Evolutionary conservation across 441 rosid genomes (phyloP), one percentile per base, ranked within the genome.

Genomic region (Geranium incanum): DNA sequence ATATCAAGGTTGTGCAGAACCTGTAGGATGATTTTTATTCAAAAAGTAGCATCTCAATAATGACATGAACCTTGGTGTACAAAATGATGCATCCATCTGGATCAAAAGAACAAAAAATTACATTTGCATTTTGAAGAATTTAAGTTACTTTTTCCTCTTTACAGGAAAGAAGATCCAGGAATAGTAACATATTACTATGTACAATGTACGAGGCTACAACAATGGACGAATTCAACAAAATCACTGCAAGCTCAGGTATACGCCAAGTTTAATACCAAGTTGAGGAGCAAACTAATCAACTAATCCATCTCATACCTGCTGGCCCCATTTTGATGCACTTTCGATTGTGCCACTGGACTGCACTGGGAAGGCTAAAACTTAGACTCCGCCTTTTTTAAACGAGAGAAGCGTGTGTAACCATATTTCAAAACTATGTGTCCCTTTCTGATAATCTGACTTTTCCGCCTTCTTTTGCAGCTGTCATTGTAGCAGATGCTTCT

Each of bases 401-500:
- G 18, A 18, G 66, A 68, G 38, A 37, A 33, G 37, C 62, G 21
- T 41, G 48, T 43, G 50, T 18, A 33, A 72, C 43, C 68, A 6
- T 6, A 15, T 68, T 62, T 43, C 21, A 33, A 4, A 50, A 12
- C 71, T 8, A 11, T 50, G 23, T 6, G 73, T 21, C 41, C 16
- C 4, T 50, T 15, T 62, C 75, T 82, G 82, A 86, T 68, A 71
- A 18, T 68, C 71, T 50, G 45, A 85, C 80, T 67, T 92, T 93
- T 19, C 76, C 90, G 36, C 76, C 89, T 84, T 90, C 89, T 69
- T 89, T 41, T 2, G 95, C 97, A 57, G 95, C 96, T 68, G 94
- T 81, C 93, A 94, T 87, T 41, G 95, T 86, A 73, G 99, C 97
- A 0, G 97, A 92, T 71, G 99, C 97, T 80, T 94, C 97, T 83